These are phyloP conservation scores for Chytriomyces sp. DNA, from an alignment of 192 early-diverging fungal genomes.

Conservation along the genomic window DNA sequence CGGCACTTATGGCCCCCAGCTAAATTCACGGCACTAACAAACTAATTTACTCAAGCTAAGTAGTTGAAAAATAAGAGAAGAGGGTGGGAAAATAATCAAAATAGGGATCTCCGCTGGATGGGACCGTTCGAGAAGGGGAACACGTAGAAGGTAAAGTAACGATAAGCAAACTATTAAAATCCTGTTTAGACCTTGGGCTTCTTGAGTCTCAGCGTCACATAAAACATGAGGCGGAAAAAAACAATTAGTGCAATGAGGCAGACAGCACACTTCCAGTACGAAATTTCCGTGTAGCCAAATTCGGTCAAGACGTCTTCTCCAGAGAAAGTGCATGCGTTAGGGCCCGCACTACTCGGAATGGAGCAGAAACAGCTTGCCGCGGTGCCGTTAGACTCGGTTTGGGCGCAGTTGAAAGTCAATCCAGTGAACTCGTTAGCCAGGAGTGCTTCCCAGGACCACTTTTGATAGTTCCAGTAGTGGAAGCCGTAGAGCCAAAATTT, in stretches of 20 bases:
- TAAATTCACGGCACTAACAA: too few species aligned
- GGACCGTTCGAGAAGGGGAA: too few species aligned
- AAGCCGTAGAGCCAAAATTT: slow-evolving; percentile 29
- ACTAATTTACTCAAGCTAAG: too few species aligned
- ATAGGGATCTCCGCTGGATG: too few species aligned
- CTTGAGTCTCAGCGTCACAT: slow-evolving; percentile 2
- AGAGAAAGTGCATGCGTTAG: slow-evolving; percentile 21
- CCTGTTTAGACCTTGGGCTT: slow-evolving; percentile 12
- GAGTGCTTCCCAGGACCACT: slow-evolving; percentile 10
- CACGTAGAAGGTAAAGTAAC: too few species aligned
- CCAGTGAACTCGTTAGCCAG: slow-evolving; percentile 18
- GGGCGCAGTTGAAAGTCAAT: slow-evolving; percentile 6
- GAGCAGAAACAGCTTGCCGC: not conserved
- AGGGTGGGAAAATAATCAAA: too few species aligned
- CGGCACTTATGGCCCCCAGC: too few species aligned
- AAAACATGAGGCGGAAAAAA: slow-evolving; percentile 7
- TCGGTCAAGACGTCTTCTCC: slow-evolving; percentile 16
- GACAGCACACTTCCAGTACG: slow-evolving; percentile 4
- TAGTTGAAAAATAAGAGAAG: too few species aligned
- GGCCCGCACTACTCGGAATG: not conserved
- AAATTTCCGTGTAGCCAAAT: not conserved
- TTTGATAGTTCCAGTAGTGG: slow-evolving; percentile 35
- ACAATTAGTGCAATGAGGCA: slow-evolving; percentile 12
- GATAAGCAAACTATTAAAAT: too few species aligned
- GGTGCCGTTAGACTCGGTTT: not conserved